These are phyloP conservation scores for Plasmodium billcollinsi DNA, from an alignment of 169 alveolate genomes.

Conservation along the genomic window DNA sequence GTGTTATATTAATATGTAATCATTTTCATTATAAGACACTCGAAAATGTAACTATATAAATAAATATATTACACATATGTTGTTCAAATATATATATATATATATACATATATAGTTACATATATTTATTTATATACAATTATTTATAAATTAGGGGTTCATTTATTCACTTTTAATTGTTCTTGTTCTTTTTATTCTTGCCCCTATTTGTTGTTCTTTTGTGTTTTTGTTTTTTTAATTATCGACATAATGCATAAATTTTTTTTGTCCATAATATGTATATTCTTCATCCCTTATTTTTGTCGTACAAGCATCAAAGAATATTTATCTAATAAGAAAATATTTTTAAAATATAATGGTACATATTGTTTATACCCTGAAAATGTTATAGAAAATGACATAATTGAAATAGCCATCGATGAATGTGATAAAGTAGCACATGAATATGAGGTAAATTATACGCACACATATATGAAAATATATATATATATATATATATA, in stretches of 20 bases:
- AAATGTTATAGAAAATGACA: slow-evolving; percentile 57
- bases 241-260: slow-evolving; percentile 12
- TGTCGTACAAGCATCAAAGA: slow-evolving; percentile 6
- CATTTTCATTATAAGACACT: slow-evolving; percentile 7
- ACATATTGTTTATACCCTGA: slow-evolving; percentile 66
- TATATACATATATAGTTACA: too few relatives aligned
- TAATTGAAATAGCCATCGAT: slow-evolving; percentile 60
- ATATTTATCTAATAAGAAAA: slow-evolving; percentile 17
- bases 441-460: slow-evolving; percentile 66
- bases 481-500: background rate
- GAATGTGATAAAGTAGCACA: slow-evolving; percentile 63
- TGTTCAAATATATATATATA: background rate
- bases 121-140: background rate
- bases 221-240: background rate
- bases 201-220: background rate
- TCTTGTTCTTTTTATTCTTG: background rate
- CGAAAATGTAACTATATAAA: slow-evolving; percentile 27
- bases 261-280: slow-evolving; percentile 16
- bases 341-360: slow-evolving; percentile 68
- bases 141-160: background rate
- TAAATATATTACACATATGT: slow-evolving; percentile 4
- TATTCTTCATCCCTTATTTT: slow-evolving; percentile 13
- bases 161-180: slow-evolving; percentile 7
- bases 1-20: too few relatives aligned
- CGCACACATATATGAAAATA: too few relatives aligned